Evolutionary conservation across 441 rosid genomes (phyloP), one percentile per base, ranked within the genome.

Genomic region (Aleurites moluccanus): DNA sequence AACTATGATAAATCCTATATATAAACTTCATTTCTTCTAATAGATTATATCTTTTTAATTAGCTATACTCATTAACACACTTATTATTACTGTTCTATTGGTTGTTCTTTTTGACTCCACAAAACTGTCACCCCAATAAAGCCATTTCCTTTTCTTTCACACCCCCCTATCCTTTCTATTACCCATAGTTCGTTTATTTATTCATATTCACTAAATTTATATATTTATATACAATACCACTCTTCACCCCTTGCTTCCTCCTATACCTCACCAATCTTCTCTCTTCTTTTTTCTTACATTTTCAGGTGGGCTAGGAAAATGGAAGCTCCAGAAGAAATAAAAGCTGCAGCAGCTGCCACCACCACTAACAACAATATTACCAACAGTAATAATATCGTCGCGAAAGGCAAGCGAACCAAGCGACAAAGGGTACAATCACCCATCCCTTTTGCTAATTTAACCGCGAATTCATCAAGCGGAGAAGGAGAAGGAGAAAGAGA

Each of bases 361-460:
- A 8, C 44, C 23, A 9, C n/a, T 25, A 9, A 23, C 35, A 61
- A 45, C 50, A 57, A 25, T 21, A n/a, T n/a, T n/a, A n/a, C n/a
- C n/a, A n/a, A n/a, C n/a, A n/a, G n/a, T n/a, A n/a, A n/a, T n/a
- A 27, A 18, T 30, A 76, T 73, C 55, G 78, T 90, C 56, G 78
- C 84, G 3, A 94, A 92, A 83, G 96, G 98, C 42, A 92, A 91
- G 81, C 60, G 98, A 66, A 94, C 97, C 15, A 94, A 94, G 79
- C 79, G 99, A 7, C 91, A 85, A 18, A 83, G 94, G 74, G 86
- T 87, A 2, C 88, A 75, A 62, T 92, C 98, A 0, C 92, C 97
- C 0, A 75, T 82, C 74, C 93, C 89, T 73, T 85, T 84, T 56
- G 78, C 84, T 45, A 61, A 61, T 30, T 45, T 83, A 2, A 64